phyloP scores from a whole-genome alignment of 805 yeast species.

The Pichia gijzeniarum region DNA sequence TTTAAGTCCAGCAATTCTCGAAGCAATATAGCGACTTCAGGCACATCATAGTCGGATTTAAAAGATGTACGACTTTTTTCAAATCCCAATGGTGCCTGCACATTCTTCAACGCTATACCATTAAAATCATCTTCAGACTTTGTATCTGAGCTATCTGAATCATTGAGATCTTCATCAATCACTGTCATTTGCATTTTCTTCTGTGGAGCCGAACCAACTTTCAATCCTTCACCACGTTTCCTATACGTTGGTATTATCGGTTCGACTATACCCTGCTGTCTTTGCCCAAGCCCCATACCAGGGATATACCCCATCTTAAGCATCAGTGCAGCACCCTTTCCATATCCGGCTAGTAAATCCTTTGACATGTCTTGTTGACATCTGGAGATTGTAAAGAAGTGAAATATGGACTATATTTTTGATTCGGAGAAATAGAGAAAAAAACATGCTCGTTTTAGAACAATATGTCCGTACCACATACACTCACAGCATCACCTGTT shows the following conservation, averaged over 20 bases:
- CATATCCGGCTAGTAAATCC: conserved; percentile 39
- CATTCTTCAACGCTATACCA: conserved; percentile 21
- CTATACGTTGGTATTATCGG: conserved; percentile 71
- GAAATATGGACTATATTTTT: no score
- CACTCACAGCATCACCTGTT: no score
- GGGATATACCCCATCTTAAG: conserved; percentile 80
- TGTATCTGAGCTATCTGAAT: no score
- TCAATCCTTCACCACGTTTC: conserved; percentile 69
- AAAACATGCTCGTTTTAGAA: no score
- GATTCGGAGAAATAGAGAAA: no score
- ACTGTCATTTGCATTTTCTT: conserved; percentile 13
- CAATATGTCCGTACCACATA: no score
- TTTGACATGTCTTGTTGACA: no score
- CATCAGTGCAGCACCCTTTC: conserved; percentile 77
- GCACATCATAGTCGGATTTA: conserved; percentile 15
- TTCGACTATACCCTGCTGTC: conserved; percentile 65
- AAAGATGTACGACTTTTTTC: conserved; percentile 9
- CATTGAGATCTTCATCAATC: conserved; percentile 12
- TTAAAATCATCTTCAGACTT: no score
- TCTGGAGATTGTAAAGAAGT: no score
- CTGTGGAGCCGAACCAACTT: conserved; percentile 43
- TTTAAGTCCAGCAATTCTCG: conserved; percentile 32
- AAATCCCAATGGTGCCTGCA: conserved; percentile 9
- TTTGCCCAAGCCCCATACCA: conserved; percentile 80
- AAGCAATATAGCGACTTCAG: conserved; percentile 33